phyloP scores from a whole-genome alignment of 2,329 filamentous ascomycete genomes.

The Ploettnerulaceae sp. region DNA sequence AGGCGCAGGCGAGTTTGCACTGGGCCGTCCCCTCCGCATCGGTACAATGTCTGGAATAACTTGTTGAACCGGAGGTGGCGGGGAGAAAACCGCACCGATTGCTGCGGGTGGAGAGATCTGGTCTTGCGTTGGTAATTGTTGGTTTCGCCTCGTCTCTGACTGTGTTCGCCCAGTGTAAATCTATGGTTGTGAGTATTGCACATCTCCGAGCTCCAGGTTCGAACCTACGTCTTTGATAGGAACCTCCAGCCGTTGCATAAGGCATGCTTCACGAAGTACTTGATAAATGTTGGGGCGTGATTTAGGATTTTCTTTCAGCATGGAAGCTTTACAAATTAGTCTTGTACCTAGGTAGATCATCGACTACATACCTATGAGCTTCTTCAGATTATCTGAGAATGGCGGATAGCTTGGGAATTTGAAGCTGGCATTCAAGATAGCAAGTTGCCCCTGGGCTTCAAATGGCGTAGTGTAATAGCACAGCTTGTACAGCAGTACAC shows the following conservation, averaged over 20 bases:
- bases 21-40: constrained; percentile 83
- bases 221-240: constrained; percentile 82
- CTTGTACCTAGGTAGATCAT: neutral
- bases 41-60: constrained; percentile 84
- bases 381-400: constrained; percentile 87
- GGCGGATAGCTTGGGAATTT: constrained; percentile 82
- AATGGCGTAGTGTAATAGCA: constrained; percentile 99
- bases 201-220: neutral
- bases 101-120: constrained; percentile 48
- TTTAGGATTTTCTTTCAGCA: constrained; percentile 78
- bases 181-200: constrained; percentile 38
- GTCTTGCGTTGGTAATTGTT: constrained; percentile 54
- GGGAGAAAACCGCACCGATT: constrained; percentile 76
- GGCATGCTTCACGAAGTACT: constrained; percentile 78
- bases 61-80: constrained; percentile 65
- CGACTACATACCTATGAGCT: constrained; percentile 68
- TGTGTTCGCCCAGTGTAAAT: constrained; percentile 64
- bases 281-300: constrained; percentile 88
- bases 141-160: constrained; percentile 56
- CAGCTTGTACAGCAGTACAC: constrained; percentile 92
- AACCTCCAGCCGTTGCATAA: constrained; percentile 80
- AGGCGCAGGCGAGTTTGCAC: constrained; percentile 44
- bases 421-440: constrained; percentile 92
- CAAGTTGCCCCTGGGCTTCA: constrained; percentile 94
- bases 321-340: constrained; percentile 57